Conservation (phyloP, 2,329 filamentous ascomycete genomes). For the Penicillium verrucosum region DNA sequence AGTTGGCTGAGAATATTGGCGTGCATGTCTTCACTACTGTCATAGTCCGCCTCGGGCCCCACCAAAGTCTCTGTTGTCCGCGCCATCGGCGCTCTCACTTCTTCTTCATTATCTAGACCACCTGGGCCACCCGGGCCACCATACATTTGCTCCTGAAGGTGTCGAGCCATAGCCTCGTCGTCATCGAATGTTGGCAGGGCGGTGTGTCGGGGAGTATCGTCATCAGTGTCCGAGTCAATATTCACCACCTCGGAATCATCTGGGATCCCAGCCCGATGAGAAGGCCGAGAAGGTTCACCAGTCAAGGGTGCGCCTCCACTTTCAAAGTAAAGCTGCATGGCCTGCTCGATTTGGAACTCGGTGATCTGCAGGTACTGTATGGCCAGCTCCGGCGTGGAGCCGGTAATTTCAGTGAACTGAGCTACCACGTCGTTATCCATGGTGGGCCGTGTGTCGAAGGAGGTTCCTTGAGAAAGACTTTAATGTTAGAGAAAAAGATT, state of each 20-base stretch:
- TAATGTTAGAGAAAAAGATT: conserved; percentile 1
- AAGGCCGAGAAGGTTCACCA: conserved; percentile 46
- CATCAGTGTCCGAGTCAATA: conserved; percentile 76
- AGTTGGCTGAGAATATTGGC: conserved; percentile 65
- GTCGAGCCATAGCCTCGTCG: conserved; percentile 88
- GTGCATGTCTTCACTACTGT: conserved; percentile 57
- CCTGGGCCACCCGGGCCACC: conserved; percentile 39
- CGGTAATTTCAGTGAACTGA: conserved; percentile 79
- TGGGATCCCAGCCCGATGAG: conserved; percentile 43
- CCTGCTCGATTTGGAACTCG: conserved; percentile 79
- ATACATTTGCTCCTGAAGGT: conserved; percentile 90
- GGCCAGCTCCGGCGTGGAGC: conserved; percentile 68
- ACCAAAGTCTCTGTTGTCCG: conserved; percentile 89
- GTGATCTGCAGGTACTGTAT: conserved; percentile 79
- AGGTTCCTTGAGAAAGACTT: background rate
- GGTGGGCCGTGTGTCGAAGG: conserved; percentile 16
- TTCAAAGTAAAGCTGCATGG: conserved; percentile 86
- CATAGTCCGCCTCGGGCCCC: conserved; percentile 60
- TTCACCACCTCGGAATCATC: conserved; percentile 64
- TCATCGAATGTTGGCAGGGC: conserved; percentile 66
- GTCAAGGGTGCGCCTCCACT: conserved; percentile 64
- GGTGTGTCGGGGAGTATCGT: conserved; percentile 54
- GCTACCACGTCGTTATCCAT: conserved; percentile 71
- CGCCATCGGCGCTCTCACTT: conserved; percentile 83
- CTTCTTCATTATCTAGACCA: conserved; percentile 50